A percentile compares a stretch with the other conserved stretches of the same genome.
These are phyloP conservation scores for Heimioporus sp. DNA, from an alignment of 768 basidiomycete genomes.

Conservation along the genomic window DNA sequence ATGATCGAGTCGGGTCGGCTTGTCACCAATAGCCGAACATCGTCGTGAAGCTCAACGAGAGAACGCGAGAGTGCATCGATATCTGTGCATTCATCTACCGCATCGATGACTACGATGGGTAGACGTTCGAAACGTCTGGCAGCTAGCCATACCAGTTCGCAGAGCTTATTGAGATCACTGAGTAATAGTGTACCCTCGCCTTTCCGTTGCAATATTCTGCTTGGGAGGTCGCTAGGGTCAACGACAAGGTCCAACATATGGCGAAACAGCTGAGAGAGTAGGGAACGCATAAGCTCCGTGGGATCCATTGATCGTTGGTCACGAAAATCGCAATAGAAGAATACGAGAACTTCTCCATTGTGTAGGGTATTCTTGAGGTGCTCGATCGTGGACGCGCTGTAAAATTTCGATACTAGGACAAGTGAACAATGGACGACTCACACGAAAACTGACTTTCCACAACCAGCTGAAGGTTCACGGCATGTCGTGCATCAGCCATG, in stretches of 20 bases:
- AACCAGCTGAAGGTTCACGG: background rate
- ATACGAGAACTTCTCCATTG: background rate
- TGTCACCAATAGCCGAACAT: background rate
- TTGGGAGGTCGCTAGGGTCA: background rate
- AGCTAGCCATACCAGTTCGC: background rate
- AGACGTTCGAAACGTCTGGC: background rate
- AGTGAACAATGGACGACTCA: background rate
- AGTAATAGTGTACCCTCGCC: background rate
- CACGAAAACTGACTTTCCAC: background rate
- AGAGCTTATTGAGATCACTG: background rate
- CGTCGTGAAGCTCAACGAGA: background rate
- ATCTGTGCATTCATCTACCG: conserved; percentile 2
- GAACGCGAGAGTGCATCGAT: background rate
- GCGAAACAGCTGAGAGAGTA: conserved; percentile 6
- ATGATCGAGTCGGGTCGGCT: background rate
- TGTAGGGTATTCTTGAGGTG: background rate
- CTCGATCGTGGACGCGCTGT: background rate
- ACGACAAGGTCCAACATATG: background rate
- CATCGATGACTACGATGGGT: conserved; percentile 1
- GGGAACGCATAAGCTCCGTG: conserved; percentile 2
- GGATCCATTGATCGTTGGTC: background rate
- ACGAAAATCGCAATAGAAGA: conserved; percentile 13
- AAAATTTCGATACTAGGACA: background rate
- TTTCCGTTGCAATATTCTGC: conserved; percentile 1
- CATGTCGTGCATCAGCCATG: background rate